Percentiles rank a stretch among this genome's conserved stretches.
phyloP scores from a whole-genome alignment of 306 rosid genomes.

The Dryas alaskensis region DNA sequence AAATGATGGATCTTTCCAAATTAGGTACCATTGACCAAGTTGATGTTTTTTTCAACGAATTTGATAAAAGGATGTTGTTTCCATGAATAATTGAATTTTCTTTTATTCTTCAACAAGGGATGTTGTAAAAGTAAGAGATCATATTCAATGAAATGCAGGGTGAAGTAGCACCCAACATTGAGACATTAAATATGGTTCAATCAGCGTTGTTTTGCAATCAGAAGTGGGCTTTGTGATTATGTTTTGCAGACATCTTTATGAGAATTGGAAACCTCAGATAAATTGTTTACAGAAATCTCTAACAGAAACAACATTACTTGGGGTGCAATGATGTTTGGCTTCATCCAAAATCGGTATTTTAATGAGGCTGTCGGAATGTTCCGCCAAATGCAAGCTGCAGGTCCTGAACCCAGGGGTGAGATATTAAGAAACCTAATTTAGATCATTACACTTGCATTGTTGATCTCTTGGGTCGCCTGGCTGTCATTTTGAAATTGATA shows the following conservation, averaged over 20 bases:
- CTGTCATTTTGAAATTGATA: slow-evolving; percentile 42
- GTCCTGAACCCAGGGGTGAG: slow-evolving; percentile 31
- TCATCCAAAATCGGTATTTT: slow-evolving; percentile 45
- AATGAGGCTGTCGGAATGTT: slow-evolving; percentile 41
- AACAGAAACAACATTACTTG: slow-evolving; percentile 37
- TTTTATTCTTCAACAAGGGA: slow-evolving; percentile 35
- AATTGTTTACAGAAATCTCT: slow-evolving; percentile 36
- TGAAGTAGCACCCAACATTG: slow-evolving; percentile 23
- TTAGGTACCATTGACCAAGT: slow-evolving; percentile 31
- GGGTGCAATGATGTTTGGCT: slow-evolving; percentile 56
- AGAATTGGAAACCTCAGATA: slow-evolving; percentile 32
- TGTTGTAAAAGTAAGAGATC: slow-evolving; percentile 25
- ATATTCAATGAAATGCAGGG: slow-evolving; percentile 35
- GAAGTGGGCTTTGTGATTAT: slow-evolving; percentile 48
- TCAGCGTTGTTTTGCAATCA: slow-evolving; percentile 41
- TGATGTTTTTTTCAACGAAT: slow-evolving; percentile 36
- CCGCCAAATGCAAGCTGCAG: slow-evolving; percentile 38
- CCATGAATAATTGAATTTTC: slow-evolving; percentile 47
- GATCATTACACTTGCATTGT: slow-evolving; percentile 63
- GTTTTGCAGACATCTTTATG: slow-evolving; percentile 47
- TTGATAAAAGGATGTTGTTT: slow-evolving; percentile 38
- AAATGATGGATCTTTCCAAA: slow-evolving; percentile 30
- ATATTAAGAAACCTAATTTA: slow-evolving; percentile 47
- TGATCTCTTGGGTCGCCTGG: slow-evolving; percentile 51
- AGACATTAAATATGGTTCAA: slow-evolving; percentile 41